Conservation (phyloP, 2,329 filamentous ascomycete genomes). For the Pestalotiopsis sp. region DNA sequence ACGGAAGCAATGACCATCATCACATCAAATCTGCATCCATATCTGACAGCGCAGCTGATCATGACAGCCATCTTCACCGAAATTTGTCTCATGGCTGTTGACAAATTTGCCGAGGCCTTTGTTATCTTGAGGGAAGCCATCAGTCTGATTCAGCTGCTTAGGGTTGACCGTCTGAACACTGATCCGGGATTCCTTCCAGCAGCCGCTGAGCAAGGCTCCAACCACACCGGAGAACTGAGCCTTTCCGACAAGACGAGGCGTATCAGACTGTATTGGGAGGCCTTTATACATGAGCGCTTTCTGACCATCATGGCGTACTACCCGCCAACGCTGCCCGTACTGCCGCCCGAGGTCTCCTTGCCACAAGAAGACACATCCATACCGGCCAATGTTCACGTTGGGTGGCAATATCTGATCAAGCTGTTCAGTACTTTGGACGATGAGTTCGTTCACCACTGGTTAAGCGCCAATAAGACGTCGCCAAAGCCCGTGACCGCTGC, state of each 20-base stretch:
- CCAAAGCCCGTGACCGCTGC: neutral
- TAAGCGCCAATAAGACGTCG: neutral
- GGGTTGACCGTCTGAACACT: neutral
- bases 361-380: neutral
- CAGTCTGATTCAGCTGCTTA: neutral
- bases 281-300: conserved; percentile 7
- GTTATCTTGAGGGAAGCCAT: conserved; percentile 4
- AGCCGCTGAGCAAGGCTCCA: neutral
- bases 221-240: neutral
- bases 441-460: neutral
- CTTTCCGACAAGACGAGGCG: neutral
- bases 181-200: neutral
- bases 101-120: conserved; percentile 6
- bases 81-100: conserved; percentile 9
- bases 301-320: conserved; percentile 2
- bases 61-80: conserved; percentile 6
- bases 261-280: conserved; percentile 5
- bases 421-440: neutral
- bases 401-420: conserved; percentile 4
- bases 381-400: neutral
- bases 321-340: neutral
- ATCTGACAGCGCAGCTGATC: neutral
- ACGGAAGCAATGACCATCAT: neutral
- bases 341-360: neutral
- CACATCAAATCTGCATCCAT: neutral